phyloP scores from a whole-genome alignment of 164 flowering plant genomes.

The Warburgia ugandensis region DNA sequence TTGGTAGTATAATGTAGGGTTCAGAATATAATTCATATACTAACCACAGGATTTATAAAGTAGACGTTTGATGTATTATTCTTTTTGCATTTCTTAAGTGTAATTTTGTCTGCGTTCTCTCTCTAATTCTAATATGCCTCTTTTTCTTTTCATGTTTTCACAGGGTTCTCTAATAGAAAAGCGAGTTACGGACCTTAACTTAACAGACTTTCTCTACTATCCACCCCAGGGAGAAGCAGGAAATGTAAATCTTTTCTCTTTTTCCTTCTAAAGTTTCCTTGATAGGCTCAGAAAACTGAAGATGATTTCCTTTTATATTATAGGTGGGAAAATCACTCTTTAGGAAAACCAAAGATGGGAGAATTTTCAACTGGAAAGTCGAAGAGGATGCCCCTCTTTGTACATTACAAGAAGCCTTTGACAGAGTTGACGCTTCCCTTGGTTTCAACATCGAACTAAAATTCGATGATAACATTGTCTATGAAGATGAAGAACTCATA shows the following conservation, averaged over 20 bases:
- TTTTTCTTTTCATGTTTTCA: not conserved
- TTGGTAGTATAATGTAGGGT: too few species aligned
- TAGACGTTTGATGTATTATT: too few species aligned
- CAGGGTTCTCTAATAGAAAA: conserved; percentile 67
- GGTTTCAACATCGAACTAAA: conserved; percentile 94
- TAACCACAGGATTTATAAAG: too few species aligned
- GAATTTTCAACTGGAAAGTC: conserved; percentile 59
- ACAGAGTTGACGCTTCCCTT: conserved; percentile 51
- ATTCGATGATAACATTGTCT: conserved; percentile 67
- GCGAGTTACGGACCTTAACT: conserved; percentile 59
- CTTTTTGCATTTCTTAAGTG: too few species aligned
- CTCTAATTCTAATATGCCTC: not conserved
- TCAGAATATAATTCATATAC: too few species aligned
- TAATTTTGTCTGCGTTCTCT: too few species aligned
- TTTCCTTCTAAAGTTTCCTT: not conserved
- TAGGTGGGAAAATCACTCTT: conserved; percentile 49
- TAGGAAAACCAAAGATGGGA: conserved; percentile 76
- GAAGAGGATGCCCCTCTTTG: conserved; percentile 63
- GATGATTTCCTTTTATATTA: not conserved
- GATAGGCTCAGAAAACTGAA: not conserved
- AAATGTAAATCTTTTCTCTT: conserved; percentile 11
- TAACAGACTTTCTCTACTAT: conserved; percentile 58
- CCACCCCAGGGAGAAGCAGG: conserved; percentile 64
- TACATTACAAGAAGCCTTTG: conserved; percentile 75
- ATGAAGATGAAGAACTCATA: conserved; percentile 38